Conservation (phyloP, 805 yeast genomes). For the Maudiozyma turicensis region DNA sequence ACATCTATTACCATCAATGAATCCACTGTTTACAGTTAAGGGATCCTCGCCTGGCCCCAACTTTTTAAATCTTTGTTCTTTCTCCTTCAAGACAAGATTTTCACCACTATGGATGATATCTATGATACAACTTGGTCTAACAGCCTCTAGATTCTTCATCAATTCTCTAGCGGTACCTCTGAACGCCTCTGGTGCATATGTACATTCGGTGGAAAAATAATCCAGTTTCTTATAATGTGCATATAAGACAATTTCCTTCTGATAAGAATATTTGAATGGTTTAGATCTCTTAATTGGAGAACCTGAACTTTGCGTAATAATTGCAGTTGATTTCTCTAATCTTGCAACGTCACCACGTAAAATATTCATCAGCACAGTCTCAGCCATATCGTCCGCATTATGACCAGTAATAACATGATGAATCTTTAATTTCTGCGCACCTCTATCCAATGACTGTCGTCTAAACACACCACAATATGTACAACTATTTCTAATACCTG, state of each 20-base stretch:
- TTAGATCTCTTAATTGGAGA: conserved; percentile 90
- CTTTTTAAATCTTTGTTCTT: conserved; percentile 29
- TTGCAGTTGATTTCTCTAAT: conserved; percentile 76
- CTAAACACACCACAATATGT: conserved; percentile 97
- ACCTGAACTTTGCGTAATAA: conserved; percentile 71
- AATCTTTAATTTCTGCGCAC: conserved; percentile 78
- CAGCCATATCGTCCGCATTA: conserved; percentile 99
- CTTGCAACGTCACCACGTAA: conserved; percentile 94
- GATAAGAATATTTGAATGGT: conserved; percentile 92
- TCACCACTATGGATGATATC: conserved; percentile 95
- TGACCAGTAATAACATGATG: conserved; percentile 95
- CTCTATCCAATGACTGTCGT: conserved; percentile 93
- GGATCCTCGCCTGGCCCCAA: conserved; percentile 2
- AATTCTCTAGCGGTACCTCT: conserved; percentile 94
- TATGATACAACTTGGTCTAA: conserved; percentile 85
- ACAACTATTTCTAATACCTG: conserved; percentile 89
- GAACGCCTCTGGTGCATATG: conserved; percentile 97
- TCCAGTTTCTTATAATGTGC: conserved; percentile 95
- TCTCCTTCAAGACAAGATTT: conserved; percentile 56
- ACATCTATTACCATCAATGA: conserved; percentile 65
- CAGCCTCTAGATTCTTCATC: conserved; percentile 80
- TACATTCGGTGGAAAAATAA: conserved; percentile 94
- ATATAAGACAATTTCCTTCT: conserved; percentile 92
- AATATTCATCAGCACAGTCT: conserved; percentile 90
- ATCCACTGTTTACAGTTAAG: conserved; percentile 14